Conservation (phyloP, 345 rosid genomes). For the Hypericum androsaemum region DNA sequence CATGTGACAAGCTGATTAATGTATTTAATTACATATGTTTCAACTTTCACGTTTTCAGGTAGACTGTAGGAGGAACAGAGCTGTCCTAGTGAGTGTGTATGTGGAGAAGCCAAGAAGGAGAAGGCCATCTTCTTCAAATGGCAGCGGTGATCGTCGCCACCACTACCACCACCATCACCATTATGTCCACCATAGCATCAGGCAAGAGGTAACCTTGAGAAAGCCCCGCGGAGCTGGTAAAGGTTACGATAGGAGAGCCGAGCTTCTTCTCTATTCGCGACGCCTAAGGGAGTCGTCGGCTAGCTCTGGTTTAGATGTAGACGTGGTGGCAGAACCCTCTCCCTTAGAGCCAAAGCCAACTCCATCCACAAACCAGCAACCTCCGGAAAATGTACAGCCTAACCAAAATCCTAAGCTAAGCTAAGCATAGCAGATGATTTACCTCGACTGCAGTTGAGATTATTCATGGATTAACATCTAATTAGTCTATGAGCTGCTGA, state of each 20-base stretch:
- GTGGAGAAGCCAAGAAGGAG: constrained; percentile 32
- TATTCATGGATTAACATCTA: too few species aligned
- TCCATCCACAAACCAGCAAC: constrained; percentile 14
- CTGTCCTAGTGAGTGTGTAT: constrained; percentile 29
- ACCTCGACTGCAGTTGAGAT: too few species aligned
- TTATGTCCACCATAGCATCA: constrained; percentile 4
- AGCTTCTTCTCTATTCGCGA: constrained; percentile 37
- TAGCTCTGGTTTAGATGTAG: not conserved
- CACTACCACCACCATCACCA: constrained; percentile 17
- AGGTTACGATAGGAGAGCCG: constrained; percentile 33
- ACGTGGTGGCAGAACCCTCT: not conserved
- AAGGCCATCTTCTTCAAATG: constrained; percentile 5
- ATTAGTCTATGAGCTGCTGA: not conserved
- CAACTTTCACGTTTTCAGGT: constrained; percentile 24
- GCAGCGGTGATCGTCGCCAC: not conserved
- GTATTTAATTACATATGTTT: not conserved
- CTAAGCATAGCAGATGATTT: too few species aligned
- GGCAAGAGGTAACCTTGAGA: constrained; percentile 2
- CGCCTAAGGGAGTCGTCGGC: constrained; percentile 25
- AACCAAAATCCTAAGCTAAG: too few species aligned
- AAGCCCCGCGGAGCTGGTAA: constrained; percentile 11
- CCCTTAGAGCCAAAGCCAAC: constrained; percentile 15
- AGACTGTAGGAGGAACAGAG: constrained; percentile 17
- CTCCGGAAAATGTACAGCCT: constrained; percentile 12
- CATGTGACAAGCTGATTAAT: not conserved